A percentile compares a stretch with the other conserved stretches of the same genome.
Conservation (phyloP, 1,284 basidiomycete species). For the Anthracocystis walkeri region DNA sequence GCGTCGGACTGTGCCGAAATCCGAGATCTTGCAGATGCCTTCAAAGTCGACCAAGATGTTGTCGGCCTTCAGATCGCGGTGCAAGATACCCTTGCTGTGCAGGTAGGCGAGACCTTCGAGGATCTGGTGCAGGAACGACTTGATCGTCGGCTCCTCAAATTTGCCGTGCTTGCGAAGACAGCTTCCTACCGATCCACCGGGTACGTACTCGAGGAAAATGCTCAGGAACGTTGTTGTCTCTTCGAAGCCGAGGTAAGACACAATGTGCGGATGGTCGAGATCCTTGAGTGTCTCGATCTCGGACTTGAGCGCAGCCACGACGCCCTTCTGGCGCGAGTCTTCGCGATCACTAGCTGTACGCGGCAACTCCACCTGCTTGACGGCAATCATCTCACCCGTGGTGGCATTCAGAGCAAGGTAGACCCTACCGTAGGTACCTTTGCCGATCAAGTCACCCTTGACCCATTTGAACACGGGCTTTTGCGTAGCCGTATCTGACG, state of each 20-base stretch:
- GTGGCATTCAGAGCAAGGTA: constrained; percentile 97
- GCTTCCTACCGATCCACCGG: constrained; percentile 94
- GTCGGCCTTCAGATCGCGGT: constrained; percentile 97
- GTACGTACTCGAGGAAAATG: constrained; percentile 86
- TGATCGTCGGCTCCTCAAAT: constrained; percentile 90
- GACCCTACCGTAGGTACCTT: constrained; percentile 94
- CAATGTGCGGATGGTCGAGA: constrained; percentile 95
- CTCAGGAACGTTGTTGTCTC: constrained; percentile 89
- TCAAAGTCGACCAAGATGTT: constrained; percentile 95
- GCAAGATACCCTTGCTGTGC: constrained; percentile 89
- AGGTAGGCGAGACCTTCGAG: constrained; percentile 91
- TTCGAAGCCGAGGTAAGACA: constrained; percentile 92
- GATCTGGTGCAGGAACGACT: constrained; percentile 92
- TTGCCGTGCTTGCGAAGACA: constrained; percentile 92
- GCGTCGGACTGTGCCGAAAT: constrained; percentile 77
- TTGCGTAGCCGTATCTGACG: constrained; percentile 48
- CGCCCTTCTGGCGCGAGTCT: constrained; percentile 83
- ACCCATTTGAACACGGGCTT: constrained; percentile 92
- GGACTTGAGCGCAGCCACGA: constrained; percentile 90
- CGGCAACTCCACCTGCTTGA: constrained; percentile 98
- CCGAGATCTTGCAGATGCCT: constrained; percentile 96
- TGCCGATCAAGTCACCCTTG: constrained; percentile 95
- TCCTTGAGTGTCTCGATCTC: constrained; percentile 95
- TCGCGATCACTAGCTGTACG: constrained; percentile 88
- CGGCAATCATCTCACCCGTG: constrained; percentile 98